Conservation (phyloP, 805 yeast genomes). For the Saccharomycopsis fibuligera region DNA sequence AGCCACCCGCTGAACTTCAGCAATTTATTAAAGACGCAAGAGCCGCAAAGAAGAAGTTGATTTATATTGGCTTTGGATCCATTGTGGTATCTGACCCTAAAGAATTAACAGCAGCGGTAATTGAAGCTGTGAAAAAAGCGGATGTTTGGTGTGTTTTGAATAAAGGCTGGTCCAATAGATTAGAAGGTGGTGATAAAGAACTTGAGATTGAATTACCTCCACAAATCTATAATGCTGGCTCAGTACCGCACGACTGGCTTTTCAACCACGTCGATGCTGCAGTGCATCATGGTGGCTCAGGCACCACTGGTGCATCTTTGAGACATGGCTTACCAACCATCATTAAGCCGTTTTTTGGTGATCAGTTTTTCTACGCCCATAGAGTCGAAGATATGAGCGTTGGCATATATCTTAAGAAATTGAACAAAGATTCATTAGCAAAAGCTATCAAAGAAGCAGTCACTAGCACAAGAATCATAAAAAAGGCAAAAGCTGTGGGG, state of each 20-base stretch:
- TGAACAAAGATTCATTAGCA: slow-evolving; percentile 56
- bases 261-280: slow-evolving; percentile 88
- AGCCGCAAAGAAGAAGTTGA: slow-evolving; percentile 57
- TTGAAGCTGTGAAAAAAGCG: slow-evolving; percentile 71
- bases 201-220: slow-evolving; percentile 50
- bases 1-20: slow-evolving; percentile 53
- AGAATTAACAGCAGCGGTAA: slow-evolving; percentile 69
- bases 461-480: slow-evolving; percentile 56
- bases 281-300: slow-evolving; percentile 96
- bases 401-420: slow-evolving; percentile 64
- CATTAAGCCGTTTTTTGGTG: slow-evolving; percentile 93
- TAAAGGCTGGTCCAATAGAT: slow-evolving; percentile 91
- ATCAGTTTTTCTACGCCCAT: slow-evolving; percentile 86
- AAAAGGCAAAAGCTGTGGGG: slow-evolving; percentile 61
- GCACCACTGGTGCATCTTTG: slow-evolving; percentile 90
- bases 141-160: slow-evolving; percentile 83
- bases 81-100: slow-evolving; percentile 83
- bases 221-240: slow-evolving; percentile 61
- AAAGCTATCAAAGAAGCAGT: slow-evolving; percentile 67
- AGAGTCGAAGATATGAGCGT: slow-evolving; percentile 86
- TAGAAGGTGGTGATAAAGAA: slow-evolving; percentile 34
- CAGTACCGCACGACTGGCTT: slow-evolving; percentile 90
- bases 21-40: slow-evolving; percentile 61
- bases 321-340: slow-evolving; percentile 84
- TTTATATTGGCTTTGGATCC: slow-evolving; percentile 93